Percentiles rank a stretch among this genome's conserved stretches.
Conservation (phyloP, 768 basidiomycete genomes). For the Pilatotrama ljubarskyi region DNA sequence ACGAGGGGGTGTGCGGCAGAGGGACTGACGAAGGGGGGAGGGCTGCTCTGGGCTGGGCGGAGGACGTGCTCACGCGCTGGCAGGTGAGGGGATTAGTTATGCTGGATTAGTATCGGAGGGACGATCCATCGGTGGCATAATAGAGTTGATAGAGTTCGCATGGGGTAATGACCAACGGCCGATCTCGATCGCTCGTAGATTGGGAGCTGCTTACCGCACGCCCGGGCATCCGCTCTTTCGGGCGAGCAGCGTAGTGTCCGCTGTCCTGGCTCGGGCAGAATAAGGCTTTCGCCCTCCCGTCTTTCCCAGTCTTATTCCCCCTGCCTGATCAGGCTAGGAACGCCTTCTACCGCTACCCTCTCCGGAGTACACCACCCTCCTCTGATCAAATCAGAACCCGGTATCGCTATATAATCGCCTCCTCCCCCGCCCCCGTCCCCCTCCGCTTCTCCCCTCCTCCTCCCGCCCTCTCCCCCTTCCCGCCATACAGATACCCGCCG, state of each 20-base stretch:
- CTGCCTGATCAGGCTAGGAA: constrained; percentile 21
- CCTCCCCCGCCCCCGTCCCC: constrained; percentile 12
- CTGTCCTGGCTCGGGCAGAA: constrained; percentile 9
- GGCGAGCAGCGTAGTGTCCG: constrained; percentile 12
- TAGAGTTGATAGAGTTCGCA: constrained; percentile 14
- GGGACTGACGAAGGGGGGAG: constrained; percentile 7
- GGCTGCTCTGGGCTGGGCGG: neutral
- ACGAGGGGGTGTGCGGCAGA: constrained; percentile 1
- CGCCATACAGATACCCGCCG: constrained; percentile 19
- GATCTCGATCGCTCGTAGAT: constrained; percentile 15
- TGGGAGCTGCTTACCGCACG: constrained; percentile 11
- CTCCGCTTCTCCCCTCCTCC: constrained; percentile 25
- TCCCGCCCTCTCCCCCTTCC: constrained; percentile 24
- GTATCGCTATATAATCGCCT: constrained; percentile 23
- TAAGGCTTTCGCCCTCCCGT: neutral
- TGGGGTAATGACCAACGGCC: constrained; percentile 2
- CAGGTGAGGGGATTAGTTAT: neutral
- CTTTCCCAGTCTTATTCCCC: constrained; percentile 14
- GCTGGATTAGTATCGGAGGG: constrained; percentile 3
- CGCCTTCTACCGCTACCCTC: constrained; percentile 8
- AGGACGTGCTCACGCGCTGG: neutral
- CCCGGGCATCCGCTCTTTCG: constrained; percentile 1
- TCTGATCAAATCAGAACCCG: constrained; percentile 18
- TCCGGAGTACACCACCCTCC: constrained; percentile 2
- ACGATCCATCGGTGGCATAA: constrained; percentile 18